Evolutionary conservation across 2,329 filamentous ascomycete genomes (phyloP), one percentile per base, ranked within the genome.

Genomic region (Colletotrichum noveboracense): DNA sequence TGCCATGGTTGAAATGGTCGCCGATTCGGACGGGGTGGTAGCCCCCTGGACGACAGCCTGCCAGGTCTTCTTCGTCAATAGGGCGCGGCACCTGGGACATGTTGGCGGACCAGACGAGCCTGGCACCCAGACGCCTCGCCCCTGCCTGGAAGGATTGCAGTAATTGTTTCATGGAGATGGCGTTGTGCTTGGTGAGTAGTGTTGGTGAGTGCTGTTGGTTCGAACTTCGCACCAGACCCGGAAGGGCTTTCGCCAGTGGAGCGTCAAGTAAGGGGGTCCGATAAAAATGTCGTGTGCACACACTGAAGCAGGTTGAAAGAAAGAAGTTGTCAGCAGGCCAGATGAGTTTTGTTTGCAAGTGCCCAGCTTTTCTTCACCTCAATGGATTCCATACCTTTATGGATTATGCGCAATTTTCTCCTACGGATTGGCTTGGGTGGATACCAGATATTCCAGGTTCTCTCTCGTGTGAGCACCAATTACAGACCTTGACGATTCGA

Each of bases 201-300:
- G 38, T 5, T 48, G 43, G 10, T 18, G 36, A 38, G 14, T 38
- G 14, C 13, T 38, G 34, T 38, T 38, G 34, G 34, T 30, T 30
- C 28, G 28, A 24, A 24, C 24, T 24, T 24, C 24, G 24, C 24
- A 24, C 24, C 24, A 24, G 24, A 24, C 24, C 24, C 24, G 24
- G 24, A 24, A 24, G 24, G 24, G 24, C 24, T 24, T 24, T 30
- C 28, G 28, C 28, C 7, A 30, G 8, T 30, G 9, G 32, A 0
- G 34, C 6, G n/a, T 52, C 6, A 52, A 3, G 43, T 3, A 52
- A 52, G 43, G 43, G 43, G 43, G 43, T 52, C 10, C n/a, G 6
- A 0, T 13, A 0, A 48, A 21, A 21, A 3, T 21, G 18, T 3
- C 6, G 43, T 0, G 9, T 48, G 43, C 18, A 48, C 1, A 48